Evolutionary conservation across 2,329 filamentous ascomycete genomes (phyloP).

Genomic region (Colletotrichum sp.): DNA sequence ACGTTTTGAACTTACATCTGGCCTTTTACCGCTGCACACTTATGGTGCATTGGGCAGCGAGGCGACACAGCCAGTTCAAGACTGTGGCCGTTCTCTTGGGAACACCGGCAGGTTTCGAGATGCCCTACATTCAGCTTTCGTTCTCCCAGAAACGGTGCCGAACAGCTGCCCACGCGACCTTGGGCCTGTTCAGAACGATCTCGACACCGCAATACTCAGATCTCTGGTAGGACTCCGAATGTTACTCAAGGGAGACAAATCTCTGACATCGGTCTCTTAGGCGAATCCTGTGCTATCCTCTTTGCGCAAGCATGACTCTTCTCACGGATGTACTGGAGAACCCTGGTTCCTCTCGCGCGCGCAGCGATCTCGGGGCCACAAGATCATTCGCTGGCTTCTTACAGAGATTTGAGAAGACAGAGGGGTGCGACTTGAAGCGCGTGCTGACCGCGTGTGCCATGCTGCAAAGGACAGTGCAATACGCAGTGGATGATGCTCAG

Average conservation of each 20-base stretch:
- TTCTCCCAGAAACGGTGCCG: constrained; percentile 12
- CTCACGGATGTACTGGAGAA: constrained; percentile 18
- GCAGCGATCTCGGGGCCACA: constrained; percentile 3
- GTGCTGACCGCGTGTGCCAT: constrained; percentile 14
- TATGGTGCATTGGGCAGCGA: constrained; percentile 17
- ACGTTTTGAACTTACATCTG: constrained; percentile 13
- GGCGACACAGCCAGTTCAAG: not conserved
- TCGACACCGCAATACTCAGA: constrained; percentile 8
- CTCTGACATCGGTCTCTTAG: not conserved
- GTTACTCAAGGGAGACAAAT: not conserved
- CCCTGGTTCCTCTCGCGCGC: not conserved
- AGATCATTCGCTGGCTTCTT: constrained; percentile 15
- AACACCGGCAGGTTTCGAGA: not conserved
- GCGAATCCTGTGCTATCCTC: constrained; percentile 15
- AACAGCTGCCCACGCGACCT: constrained; percentile 7
- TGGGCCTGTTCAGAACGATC: not conserved
- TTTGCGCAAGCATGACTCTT: constrained; percentile 14
- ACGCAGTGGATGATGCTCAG: constrained; percentile 11
- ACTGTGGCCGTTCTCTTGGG: not conserved
- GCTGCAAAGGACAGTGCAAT: constrained; percentile 11
- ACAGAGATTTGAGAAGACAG: constrained; percentile 12
- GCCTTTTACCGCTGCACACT: constrained; percentile 11
- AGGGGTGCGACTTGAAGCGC: constrained; percentile 9
- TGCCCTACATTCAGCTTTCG: constrained; percentile 6
- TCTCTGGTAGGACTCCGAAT: constrained; percentile 6